Evolutionary conservation across 441 rosid species (phyloP).

Genomic region (Kokia cookei): DNA sequence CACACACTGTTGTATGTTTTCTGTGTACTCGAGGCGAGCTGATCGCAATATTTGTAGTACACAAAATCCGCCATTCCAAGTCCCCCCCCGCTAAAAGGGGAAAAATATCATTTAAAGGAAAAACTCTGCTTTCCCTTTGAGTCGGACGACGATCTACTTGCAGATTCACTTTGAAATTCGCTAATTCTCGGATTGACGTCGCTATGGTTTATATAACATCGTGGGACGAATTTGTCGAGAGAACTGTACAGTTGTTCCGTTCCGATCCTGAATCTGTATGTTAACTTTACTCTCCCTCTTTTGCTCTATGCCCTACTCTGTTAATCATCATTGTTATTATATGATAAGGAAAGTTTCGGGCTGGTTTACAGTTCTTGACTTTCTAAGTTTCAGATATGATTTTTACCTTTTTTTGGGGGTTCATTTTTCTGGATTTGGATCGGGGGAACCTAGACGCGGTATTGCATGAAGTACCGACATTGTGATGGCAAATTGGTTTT

Average conservation of each 20-base stretch:
- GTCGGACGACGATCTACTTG: background rate
- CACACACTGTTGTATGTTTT: background rate
- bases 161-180: background rate
- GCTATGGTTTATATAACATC: constrained; percentile 70
- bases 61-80: background rate
- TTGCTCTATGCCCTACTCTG: background rate
- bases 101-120: background rate
- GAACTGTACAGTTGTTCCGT: constrained; percentile 75
- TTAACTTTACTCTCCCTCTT: constrained; percentile 2
- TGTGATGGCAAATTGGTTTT: constrained; percentile 93
- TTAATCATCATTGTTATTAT: background rate
- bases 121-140: background rate
- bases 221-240: constrained; percentile 91
- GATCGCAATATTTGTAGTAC: background rate
- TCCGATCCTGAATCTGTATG: constrained; percentile 88
- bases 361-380: background rate
- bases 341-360: background rate
- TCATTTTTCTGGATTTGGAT: constrained; percentile 3
- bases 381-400: background rate
- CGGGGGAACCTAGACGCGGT: constrained; percentile 55
- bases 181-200: background rate
- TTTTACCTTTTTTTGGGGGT: background rate
- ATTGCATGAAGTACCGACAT: constrained; percentile 83
- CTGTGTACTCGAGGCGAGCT: background rate
- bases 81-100: background rate